Evolutionary conservation across 331 rosid genomes (phyloP).

Genomic region (Saraca asoca): DNA sequence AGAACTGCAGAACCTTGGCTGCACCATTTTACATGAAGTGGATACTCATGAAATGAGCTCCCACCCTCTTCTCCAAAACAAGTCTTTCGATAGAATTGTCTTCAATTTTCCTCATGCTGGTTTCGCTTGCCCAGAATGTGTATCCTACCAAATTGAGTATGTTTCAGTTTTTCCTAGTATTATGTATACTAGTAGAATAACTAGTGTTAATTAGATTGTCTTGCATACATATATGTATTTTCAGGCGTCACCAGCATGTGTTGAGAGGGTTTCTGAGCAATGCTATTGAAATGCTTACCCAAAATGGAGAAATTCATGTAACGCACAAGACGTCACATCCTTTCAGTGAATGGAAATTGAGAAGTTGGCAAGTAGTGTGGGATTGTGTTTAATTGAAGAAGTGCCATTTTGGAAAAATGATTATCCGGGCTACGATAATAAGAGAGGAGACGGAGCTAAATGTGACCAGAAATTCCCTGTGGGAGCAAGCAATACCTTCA

Average conservation of each 20-base stretch:
- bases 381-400: constrained; percentile 12
- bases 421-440: constrained; percentile 41
- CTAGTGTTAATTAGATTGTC: background rate
- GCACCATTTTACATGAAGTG: constrained; percentile 26
- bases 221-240: background rate
- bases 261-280: constrained; percentile 25
- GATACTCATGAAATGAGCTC: constrained; percentile 30
- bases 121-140: background rate
- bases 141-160: background rate
- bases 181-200: too few relatives aligned
- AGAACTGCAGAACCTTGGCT: background rate
- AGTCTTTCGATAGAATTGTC: constrained; percentile 29
- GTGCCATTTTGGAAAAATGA: background rate
- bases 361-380: constrained; percentile 26
- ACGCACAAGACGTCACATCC: constrained; percentile 43
- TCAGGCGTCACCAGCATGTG: constrained; percentile 33
- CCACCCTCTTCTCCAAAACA: background rate
- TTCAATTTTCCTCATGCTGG: constrained; percentile 47
- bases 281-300: constrained; percentile 17
- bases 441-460: constrained; percentile 29
- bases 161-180: background rate
- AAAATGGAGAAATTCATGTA: constrained; percentile 42
- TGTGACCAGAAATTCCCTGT: constrained; percentile 8
- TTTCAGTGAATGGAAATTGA: constrained; percentile 31
- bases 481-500: constrained; percentile 31